Conservation (phyloP, 2,329 filamentous ascomycete genomes). For the Xylariaceae sp. region DNA sequence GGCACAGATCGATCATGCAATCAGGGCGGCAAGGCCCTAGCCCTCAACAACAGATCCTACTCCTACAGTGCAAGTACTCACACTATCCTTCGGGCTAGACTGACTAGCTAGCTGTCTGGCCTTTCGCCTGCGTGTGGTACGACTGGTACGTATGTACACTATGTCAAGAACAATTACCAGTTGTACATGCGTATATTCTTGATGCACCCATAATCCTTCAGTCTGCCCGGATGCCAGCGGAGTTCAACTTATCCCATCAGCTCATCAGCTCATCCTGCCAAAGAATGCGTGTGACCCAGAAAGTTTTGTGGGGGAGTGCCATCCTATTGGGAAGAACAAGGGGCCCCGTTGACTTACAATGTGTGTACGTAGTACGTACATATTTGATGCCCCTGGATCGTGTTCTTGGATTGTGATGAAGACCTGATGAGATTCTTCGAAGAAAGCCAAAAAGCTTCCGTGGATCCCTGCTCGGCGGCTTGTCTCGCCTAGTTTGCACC, state of each 20-base stretch:
- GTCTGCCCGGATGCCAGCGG: neutral
- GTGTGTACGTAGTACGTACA: slow-evolving; percentile 1
- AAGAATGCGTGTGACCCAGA: slow-evolving; percentile 22
- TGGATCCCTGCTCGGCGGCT: neutral
- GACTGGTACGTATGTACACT: neutral
- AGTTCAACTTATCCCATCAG: neutral
- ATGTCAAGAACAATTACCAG: slow-evolving; percentile 10
- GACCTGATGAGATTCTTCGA: neutral
- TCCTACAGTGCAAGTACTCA: too few relatives aligned
- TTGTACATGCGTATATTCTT: neutral
- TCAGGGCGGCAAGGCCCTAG: too few relatives aligned
- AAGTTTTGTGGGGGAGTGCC: slow-evolving; percentile 22
- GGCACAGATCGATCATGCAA: slow-evolving; percentile 7
- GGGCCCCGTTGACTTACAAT: slow-evolving; percentile 17
- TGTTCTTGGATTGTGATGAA: neutral
- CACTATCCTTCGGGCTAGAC: too few relatives aligned
- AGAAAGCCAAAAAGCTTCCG: neutral
- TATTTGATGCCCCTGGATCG: neutral
- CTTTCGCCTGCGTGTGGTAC: slow-evolving; percentile 25
- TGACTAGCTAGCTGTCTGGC: neutral
- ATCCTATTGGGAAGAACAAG: slow-evolving; percentile 17
- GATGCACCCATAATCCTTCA: neutral
- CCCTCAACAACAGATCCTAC: too few relatives aligned
- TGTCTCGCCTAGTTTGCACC: neutral
- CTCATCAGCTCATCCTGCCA: neutral